These are phyloP conservation scores for Ophiognomonia clavigignenti-juglandacearum DNA, from an alignment of 2,329 filamentous ascomycete genomes.

Conservation along the genomic window DNA sequence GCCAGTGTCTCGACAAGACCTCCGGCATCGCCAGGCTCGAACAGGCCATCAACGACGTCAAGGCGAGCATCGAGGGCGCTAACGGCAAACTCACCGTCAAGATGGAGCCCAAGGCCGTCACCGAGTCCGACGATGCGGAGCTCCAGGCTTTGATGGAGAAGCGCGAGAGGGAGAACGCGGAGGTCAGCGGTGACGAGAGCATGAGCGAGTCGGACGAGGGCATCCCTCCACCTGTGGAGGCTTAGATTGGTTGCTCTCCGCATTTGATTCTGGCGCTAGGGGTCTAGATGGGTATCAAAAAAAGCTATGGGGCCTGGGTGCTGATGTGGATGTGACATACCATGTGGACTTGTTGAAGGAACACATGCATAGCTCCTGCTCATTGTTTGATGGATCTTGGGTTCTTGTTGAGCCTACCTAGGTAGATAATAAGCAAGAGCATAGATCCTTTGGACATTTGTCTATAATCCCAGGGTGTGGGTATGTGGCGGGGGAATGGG, in stretches of 20 bases:
- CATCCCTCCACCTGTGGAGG: constrained; percentile 40
- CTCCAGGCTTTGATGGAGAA: constrained; percentile 99
- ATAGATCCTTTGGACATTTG: no score
- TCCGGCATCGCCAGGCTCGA: constrained; percentile 80
- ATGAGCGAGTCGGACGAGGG: constrained; percentile 93
- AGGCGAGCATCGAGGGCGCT: constrained; percentile 69
- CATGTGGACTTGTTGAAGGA: background rate
- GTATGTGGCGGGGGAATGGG: no score
- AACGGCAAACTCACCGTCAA: constrained; percentile 82
- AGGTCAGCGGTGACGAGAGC: constrained; percentile 97
- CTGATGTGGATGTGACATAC: background rate
- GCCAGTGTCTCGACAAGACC: constrained; percentile 89
- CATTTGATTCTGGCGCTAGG: constrained; percentile 13
- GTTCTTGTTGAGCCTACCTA: no score
- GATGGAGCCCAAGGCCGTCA: constrained; percentile 99
- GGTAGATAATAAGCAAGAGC: no score
- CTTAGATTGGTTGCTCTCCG: constrained; percentile 6
- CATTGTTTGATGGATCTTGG: no score
- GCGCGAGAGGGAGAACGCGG: constrained; percentile 93
- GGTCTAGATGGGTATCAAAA: constrained; percentile 8
- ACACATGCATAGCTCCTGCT: background rate
- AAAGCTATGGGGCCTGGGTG: background rate
- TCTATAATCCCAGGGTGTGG: no score
- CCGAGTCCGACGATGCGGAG: constrained; percentile 96
- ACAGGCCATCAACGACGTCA: constrained; percentile 84